Conservation (phyloP, 2,329 filamentous ascomycete genomes). For the Elsinoe batatas region DNA sequence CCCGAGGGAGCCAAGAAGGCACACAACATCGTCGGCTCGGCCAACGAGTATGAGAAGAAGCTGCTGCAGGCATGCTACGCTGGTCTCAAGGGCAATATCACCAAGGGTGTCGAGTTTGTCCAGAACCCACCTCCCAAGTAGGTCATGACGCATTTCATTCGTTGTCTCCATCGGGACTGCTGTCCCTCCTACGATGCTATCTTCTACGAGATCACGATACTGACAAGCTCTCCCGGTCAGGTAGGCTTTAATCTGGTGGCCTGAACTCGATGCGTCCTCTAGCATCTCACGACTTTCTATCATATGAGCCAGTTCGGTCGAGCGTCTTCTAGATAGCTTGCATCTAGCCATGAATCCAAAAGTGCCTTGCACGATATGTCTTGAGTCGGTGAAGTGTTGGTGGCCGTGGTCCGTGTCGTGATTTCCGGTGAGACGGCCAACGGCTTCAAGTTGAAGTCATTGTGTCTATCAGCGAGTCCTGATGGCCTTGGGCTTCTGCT, state of each 20-base stretch:
- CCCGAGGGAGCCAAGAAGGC: slow-evolving; percentile 78
- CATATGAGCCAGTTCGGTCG: not conserved
- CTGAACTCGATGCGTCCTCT: slow-evolving; percentile 1
- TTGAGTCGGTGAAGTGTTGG: not conserved
- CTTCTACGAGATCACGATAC: not conserved
- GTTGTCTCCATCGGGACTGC: not conserved
- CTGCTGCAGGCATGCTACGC: slow-evolving; percentile 66
- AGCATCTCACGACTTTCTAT: not conserved
- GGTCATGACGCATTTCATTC: slow-evolving; percentile 28
- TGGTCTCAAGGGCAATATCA: slow-evolving; percentile 84
- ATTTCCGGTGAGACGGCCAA: too few species aligned
- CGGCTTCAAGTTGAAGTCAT: too few species aligned
- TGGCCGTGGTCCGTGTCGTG: too few species aligned
- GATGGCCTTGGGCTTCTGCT: too few species aligned
- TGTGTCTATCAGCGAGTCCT: too few species aligned
- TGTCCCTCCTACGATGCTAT: not conserved
- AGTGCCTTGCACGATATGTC: not conserved
- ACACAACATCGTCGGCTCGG: slow-evolving; percentile 63
- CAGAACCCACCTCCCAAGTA: slow-evolving; percentile 83
- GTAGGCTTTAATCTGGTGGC: slow-evolving; percentile 12
- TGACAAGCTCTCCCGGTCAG: slow-evolving; percentile 13
- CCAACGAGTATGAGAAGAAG: slow-evolving; percentile 81
- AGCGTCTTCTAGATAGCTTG: slow-evolving; percentile 1
- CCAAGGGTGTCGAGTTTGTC: slow-evolving; percentile 85
- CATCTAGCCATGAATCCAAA: slow-evolving; percentile 9